phyloP scores from a whole-genome alignment of 306 rosid genomes.

The Canavalia gladiata region DNA sequence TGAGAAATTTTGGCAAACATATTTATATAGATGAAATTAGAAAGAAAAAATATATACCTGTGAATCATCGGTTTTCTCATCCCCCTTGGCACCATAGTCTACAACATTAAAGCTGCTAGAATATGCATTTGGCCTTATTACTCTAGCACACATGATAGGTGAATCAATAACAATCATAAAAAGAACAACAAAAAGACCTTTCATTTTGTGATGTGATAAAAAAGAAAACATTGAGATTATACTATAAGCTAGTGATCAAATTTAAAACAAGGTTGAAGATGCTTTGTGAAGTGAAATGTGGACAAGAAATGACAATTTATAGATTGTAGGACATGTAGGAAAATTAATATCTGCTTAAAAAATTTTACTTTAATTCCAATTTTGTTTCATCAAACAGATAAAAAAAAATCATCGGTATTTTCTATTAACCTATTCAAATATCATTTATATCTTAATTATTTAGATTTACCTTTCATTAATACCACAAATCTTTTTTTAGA shows the following conservation, averaged over 20 bases:
- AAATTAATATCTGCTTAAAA: too few relatives aligned
- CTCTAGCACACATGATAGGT: slow-evolving; percentile 22
- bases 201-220: slow-evolving; percentile 31
- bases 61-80: slow-evolving; percentile 60
- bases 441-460: too few relatives aligned
- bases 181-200: slow-evolving; percentile 3
- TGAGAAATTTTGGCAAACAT: neutral
- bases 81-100: slow-evolving; percentile 57
- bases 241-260: neutral
- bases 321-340: neutral
- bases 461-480: too few relatives aligned
- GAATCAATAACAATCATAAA: slow-evolving; percentile 14
- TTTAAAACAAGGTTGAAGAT: neutral
- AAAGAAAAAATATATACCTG: slow-evolving; percentile 31
- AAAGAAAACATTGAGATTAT: neutral
- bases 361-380: too few relatives aligned
- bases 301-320: neutral
- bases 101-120: slow-evolving; percentile 38
- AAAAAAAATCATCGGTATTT: too few relatives aligned
- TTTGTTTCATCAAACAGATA: too few relatives aligned
- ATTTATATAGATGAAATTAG: neutral
- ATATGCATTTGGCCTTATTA: too few relatives aligned
- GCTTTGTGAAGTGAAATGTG: neutral
- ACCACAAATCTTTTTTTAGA: too few relatives aligned
- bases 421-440: too few relatives aligned